Evolutionary conservation across 306 rosid species (phyloP), one percentile per base, ranked within the genome.

Genomic region (Lotus japonicus): DNA sequence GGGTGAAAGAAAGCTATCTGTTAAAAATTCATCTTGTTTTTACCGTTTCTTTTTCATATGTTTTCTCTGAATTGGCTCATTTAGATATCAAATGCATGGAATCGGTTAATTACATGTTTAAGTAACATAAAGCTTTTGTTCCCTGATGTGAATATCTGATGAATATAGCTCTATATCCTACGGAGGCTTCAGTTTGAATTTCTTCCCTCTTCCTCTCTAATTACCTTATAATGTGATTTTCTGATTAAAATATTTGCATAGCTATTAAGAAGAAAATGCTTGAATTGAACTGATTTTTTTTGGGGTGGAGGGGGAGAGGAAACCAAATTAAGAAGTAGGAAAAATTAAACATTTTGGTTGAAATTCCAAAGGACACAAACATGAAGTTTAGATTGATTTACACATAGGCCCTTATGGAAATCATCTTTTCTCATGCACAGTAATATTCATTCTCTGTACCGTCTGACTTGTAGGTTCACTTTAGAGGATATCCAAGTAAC

Each of bases 401-500:
- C 64, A 10, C 2, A 43, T 31, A 9, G 64, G 41, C n/a, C 41
- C 42, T 56, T 41, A 48, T 11, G 2, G 41, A 63, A 74, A 33
- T 6, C 8, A 36, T 35, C 19, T 35, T 63, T 52, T 19, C 44
- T 17, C 11, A 45, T 64, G 23, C 42, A 11, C 10, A 15, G 62
- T 43, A 43, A 71, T 56, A n/a, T 64, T 68, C 16, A 77, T 9
- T 62, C 63, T 56, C 48, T 72, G 7, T 67, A 7, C 46, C 78
- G 11, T 48, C 35, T 68, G 78, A 39, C 71, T 38, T 74, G 68
- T 73, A 92, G 98, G 98, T 94, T 28, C 97, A 90, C 78, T 94
- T 94, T 69, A 85, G 92, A 70, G 95, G 97, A 80, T 94, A 90
- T 78, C 99, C 99, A 0, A 82, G 79, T 33, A 87, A 79, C 58